Conservation (phyloP, 169 alveolate species). For the Plasmodium billcollinsi region DNA sequence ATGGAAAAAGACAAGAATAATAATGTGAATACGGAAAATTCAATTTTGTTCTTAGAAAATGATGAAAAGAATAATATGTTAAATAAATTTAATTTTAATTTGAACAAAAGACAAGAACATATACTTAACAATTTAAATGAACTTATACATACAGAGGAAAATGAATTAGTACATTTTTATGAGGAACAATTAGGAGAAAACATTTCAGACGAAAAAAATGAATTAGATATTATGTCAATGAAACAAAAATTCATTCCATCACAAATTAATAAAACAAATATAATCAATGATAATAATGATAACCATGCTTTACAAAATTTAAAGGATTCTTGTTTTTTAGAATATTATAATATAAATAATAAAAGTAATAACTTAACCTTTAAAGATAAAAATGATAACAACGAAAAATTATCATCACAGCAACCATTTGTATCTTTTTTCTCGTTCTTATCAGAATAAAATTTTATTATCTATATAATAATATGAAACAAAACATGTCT, state of each 20-base stretch:
- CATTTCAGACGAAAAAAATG: conserved; percentile 5
- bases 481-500: background rate
- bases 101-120: conserved; percentile 23
- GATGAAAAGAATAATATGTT: background rate
- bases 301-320: background rate
- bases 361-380: background rate
- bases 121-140: conserved; percentile 1
- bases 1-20: background rate
- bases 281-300: background rate
- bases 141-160: conserved; percentile 1
- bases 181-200: background rate
- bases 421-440: conserved; percentile 63
- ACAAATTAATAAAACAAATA: background rate
- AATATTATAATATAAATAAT: conserved; percentile 42
- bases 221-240: conserved; percentile 21
- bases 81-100: conserved; percentile 4
- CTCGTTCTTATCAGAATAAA: conserved; percentile 43
- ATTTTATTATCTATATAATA: background rate
- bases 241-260: conserved; percentile 9
- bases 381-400: conserved; percentile 14
- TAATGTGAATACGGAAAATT: background rate
- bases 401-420: conserved; percentile 42
- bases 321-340: conserved; percentile 54
- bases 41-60: background rate
- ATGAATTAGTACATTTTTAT: conserved; percentile 20